These are phyloP conservation scores for Calonectria montana DNA, from an alignment of 2,329 filamentous ascomycete genomes.

Conservation along the genomic window DNA sequence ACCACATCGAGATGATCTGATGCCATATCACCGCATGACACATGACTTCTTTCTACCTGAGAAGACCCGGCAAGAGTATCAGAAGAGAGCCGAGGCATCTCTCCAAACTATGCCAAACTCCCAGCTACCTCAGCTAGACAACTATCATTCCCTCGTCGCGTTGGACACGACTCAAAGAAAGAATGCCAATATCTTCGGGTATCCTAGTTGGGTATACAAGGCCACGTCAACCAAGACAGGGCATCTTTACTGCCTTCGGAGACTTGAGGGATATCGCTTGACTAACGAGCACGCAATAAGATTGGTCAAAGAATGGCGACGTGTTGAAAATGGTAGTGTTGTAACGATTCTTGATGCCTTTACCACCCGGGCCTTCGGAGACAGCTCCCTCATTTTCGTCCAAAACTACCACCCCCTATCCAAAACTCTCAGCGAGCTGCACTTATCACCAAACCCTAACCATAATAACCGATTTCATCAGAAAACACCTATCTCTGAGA, in stretches of 20 bases:
- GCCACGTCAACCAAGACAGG: constrained; percentile 90
- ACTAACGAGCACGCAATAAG: constrained; percentile 91
- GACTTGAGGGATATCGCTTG: constrained; percentile 88
- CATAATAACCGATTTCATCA: constrained; percentile 58
- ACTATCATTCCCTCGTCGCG: constrained; percentile 92
- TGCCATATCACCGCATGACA: constrained; percentile 85
- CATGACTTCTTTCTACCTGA: constrained; percentile 95
- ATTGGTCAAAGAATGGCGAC: constrained; percentile 89
- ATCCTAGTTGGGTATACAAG: constrained; percentile 95
- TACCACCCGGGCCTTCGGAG: constrained; percentile 91
- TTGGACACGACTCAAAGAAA: constrained; percentile 86
- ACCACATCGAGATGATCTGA: constrained; percentile 82
- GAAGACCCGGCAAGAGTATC: constrained; percentile 85
- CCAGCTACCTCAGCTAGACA: constrained; percentile 82
- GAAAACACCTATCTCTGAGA: constrained; percentile 71
- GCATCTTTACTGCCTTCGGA: constrained; percentile 85
- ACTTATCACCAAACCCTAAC: constrained; percentile 63
- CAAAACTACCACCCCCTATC: constrained; percentile 93
- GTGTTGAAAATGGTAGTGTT: constrained; percentile 82
- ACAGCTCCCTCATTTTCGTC: constrained; percentile 93
- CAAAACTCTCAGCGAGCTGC: constrained; percentile 88
- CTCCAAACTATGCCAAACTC: constrained; percentile 84
- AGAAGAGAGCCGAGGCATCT: constrained; percentile 87
- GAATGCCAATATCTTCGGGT: constrained; percentile 83
- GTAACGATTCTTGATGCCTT: constrained; percentile 93